Base-by-base conservation (phyloP, 1,284 basidiomycete genomes). In the Marasmius fiardii region DNA sequence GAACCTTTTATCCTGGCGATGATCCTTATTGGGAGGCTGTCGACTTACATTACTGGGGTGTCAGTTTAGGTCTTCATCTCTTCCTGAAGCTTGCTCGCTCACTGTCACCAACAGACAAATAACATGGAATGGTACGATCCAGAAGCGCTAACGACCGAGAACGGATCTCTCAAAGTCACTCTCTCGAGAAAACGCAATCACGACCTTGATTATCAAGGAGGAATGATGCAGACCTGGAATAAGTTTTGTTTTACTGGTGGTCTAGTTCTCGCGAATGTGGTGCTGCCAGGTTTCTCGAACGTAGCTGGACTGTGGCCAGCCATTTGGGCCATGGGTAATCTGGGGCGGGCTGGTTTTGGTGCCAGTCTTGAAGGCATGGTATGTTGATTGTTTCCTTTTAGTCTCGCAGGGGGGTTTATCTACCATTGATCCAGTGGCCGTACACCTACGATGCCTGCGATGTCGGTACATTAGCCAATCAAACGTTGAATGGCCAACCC, bases 381-480 rank as follows among this genome's bases (percentile, higher is more conserved):
- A 58, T 52, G 72, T 65, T 11, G 2, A n/a, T 16, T 33, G 4
- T 23, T 23, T 14, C 8, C 14, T 51, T 53, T 21, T 16, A 16
- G 10, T 28, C 11, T n/a, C 20, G 8, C 31, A 5, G 12, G 8
- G 10, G 10, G n/a, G n/a, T 16, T 26, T 14, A 28, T 49, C 14
- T 41, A 34, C 37, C 16, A 37, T n/a, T 35, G 31, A n/a, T 16
- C 26, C 7, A 80, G 83, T 88, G 87, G 80, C 88, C 88, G 7
- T 93, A 92, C 67, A 83, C 85, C 0, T 92, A 93, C 68, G 86
- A 88, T 63, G 65, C 77, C 1, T 93, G 88, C 67, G 89, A 89
- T 61, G 75, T 86, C 23, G 90, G 89, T 1, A 89, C 88, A 1
- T 71, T 81, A 18, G 70, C 78, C 16, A 83, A 83, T 61, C 81